Percentiles rank a stretch among this genome's conserved stretches.
Evolutionary conservation across 139 green algal species (phyloP).

Genomic region (Picochlorum costavermella): DNA sequence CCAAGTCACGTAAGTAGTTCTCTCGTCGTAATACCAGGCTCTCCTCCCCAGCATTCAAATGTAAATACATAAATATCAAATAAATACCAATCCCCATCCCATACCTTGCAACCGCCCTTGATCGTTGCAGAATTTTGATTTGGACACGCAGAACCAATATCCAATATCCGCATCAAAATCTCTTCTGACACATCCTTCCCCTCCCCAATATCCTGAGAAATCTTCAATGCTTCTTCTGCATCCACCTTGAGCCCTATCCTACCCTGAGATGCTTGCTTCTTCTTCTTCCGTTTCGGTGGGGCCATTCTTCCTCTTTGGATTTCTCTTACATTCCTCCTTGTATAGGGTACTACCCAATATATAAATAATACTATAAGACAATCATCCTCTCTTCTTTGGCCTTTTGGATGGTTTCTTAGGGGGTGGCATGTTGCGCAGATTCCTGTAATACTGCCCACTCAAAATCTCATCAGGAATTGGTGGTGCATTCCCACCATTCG

Average conservation of each 20-base stretch:
- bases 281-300: too few species aligned
- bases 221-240: neutral
- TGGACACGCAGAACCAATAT: too few species aligned
- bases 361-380: neutral
- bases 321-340: neutral
- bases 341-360: neutral
- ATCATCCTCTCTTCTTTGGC: neutral
- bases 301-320: too few species aligned
- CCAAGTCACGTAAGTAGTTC: neutral
- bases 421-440: neutral
- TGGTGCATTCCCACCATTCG: conserved; percentile 6
- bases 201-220: conserved; percentile 12
- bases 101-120: too few species aligned
- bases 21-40: too few species aligned
- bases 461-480: conserved; percentile 5
- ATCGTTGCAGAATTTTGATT: too few species aligned
- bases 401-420: conserved; percentile 15
- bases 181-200: neutral
- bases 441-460: neutral
- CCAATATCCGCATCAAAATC: conserved; percentile 14
- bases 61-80: too few species aligned
- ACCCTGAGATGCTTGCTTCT: too few species aligned
- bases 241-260: too few species aligned
- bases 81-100: too few species aligned
- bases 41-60: too few species aligned